A percentile compares a stretch with the other conserved stretches of the same genome.
Conservation (phyloP, 2,329 filamentous ascomycete genomes). For the Fusarium chuoi region DNA sequence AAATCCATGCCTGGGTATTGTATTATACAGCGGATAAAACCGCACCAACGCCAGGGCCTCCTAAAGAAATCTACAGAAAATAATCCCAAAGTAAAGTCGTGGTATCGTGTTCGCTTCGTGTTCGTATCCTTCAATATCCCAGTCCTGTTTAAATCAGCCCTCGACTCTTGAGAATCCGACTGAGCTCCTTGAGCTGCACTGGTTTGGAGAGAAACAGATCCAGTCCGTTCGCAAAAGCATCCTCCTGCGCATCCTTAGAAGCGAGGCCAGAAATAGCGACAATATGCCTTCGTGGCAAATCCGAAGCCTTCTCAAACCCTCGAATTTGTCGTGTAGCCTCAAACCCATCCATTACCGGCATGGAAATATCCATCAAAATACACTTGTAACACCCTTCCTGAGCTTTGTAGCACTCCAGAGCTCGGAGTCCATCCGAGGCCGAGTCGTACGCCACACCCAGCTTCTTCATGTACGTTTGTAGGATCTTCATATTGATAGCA, state of each 20-base stretch:
- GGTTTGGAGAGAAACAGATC: constrained; percentile 67
- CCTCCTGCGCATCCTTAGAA: constrained; percentile 60
- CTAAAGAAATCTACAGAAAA: not conserved
- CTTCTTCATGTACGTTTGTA: constrained; percentile 50
- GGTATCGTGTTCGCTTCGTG: constrained; percentile 17
- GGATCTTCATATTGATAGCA: constrained; percentile 51
- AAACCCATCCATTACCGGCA: constrained; percentile 67
- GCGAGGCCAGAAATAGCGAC: constrained; percentile 66
- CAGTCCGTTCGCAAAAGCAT: constrained; percentile 64
- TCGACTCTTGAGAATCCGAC: constrained; percentile 23
- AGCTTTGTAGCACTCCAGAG: constrained; percentile 45
- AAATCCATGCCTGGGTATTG: not conserved
- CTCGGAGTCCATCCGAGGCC: constrained; percentile 49
- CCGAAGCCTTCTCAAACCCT: constrained; percentile 56
- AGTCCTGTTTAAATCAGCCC: constrained; percentile 8
- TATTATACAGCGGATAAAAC: constrained; percentile 11
- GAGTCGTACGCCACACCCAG: constrained; percentile 43
- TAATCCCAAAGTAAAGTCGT: not conserved
- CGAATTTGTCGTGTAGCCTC: constrained; percentile 63
- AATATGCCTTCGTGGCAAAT: constrained; percentile 54
- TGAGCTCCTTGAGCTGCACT: constrained; percentile 56
- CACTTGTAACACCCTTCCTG: constrained; percentile 41
- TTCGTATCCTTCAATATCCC: not conserved
- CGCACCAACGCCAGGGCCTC: not conserved
- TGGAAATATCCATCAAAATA: constrained; percentile 63